Evolutionary conservation across 2,329 filamentous ascomycete genomes (phyloP).

Genomic region (Penicillium paneum): DNA sequence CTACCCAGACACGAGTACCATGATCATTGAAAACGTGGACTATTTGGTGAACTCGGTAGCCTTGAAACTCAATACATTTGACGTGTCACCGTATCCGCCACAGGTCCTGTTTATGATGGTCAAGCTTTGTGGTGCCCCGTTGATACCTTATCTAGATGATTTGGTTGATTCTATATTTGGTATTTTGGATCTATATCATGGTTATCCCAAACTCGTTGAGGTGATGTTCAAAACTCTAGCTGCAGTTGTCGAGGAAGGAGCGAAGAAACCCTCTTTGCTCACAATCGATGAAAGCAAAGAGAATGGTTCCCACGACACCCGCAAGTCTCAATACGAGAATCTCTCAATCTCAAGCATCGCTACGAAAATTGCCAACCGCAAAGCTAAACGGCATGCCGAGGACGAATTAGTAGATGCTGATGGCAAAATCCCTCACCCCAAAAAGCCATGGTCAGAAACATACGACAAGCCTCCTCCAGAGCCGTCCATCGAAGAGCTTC

Average conservation of each 20-base stretch:
- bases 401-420: slow-evolving; percentile 25
- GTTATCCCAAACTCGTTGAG: slow-evolving; percentile 82
- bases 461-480: slow-evolving; percentile 25
- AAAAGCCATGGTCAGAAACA: slow-evolving; percentile 34
- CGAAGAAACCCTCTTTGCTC: slow-evolving; percentile 53
- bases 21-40: slow-evolving; percentile 89
- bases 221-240: slow-evolving; percentile 77
- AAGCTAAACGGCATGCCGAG: slow-evolving; percentile 27
- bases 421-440: slow-evolving; percentile 28
- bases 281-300: slow-evolving; percentile 39
- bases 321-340: slow-evolving; percentile 30
- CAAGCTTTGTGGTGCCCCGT: slow-evolving; percentile 71
- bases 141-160: slow-evolving; percentile 89
- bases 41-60: slow-evolving; percentile 94
- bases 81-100: slow-evolving; percentile 85
- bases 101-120: slow-evolving; percentile 95
- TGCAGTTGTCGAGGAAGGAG: slow-evolving; percentile 79
- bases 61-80: slow-evolving; percentile 83
- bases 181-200: slow-evolving; percentile 91
- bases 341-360: slow-evolving; percentile 35
- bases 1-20: slow-evolving; percentile 69
- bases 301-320: slow-evolving; percentile 23
- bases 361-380: slow-evolving; percentile 34
- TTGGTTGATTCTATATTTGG: slow-evolving; percentile 87
- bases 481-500: slow-evolving; percentile 32